Conservation (phyloP, 2,329 filamentous ascomycete species). For the Colletotrichum sp. region DNA sequence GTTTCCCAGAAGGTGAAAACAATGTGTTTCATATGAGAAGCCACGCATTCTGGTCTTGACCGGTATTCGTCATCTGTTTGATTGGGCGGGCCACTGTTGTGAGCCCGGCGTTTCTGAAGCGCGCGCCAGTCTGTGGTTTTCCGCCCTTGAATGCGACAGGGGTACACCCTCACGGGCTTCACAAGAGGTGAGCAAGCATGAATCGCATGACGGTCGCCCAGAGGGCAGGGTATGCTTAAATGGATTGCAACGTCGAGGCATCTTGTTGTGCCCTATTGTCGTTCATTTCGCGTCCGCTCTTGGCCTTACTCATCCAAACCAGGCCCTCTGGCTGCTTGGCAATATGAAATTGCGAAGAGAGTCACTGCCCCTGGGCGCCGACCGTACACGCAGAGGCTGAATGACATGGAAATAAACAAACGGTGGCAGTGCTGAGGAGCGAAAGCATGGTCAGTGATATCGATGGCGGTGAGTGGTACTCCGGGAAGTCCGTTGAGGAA, state of each 20-base stretch:
- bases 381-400: neutral
- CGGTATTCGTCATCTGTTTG: neutral
- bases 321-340: neutral
- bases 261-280: neutral
- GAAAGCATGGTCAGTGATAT: neutral
- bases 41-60: neutral
- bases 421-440: neutral
- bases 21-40: conserved; percentile 3
- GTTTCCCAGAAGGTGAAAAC: neutral
- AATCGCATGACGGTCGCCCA: neutral
- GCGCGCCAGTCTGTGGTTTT: conserved; percentile 6
- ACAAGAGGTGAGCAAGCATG: neutral
- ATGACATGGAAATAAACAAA: neutral
- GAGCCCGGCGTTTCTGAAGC: conserved; percentile 9
- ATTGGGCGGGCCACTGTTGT: neutral
- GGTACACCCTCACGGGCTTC: neutral
- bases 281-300: neutral
- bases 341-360: neutral
- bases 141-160: neutral
- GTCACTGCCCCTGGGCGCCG: neutral
- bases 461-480: neutral
- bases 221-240: neutral
- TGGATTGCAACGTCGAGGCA: neutral
- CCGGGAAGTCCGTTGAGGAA: neutral
- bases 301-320: conserved; percentile 2